Percentiles rank a stretch among this genome's conserved stretches.
Evolutionary conservation across 2,329 filamentous ascomycete genomes (phyloP).

Genomic region (Fusarium sp.): DNA sequence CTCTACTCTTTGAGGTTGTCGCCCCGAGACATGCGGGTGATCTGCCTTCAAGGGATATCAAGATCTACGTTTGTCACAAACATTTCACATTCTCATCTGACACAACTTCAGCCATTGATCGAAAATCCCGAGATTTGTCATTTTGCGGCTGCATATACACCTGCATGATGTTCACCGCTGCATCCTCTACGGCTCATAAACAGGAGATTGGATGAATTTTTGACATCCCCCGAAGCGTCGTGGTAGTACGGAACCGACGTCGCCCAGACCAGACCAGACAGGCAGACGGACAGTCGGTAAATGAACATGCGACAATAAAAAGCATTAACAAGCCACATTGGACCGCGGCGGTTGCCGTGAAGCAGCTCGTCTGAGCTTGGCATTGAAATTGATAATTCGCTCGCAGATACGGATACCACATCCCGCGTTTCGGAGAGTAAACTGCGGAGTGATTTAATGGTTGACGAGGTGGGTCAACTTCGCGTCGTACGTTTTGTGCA

Average conservation of each 20-base stretch:
- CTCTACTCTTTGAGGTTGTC: constrained; percentile 3
- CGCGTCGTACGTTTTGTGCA: not conserved
- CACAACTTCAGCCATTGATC: not conserved
- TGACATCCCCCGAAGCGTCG: not conserved
- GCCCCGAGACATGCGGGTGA: constrained; percentile 26
- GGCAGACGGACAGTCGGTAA: not conserved
- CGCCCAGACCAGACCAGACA: not conserved
- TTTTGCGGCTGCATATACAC: not conserved
- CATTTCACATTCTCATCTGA: constrained; percentile 29
- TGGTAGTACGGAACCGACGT: not conserved
- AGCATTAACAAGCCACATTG: not conserved
- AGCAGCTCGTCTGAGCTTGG: constrained; percentile 2
- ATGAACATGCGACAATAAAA: constrained; percentile 3
- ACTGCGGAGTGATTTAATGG: not conserved
- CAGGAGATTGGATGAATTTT: not conserved
- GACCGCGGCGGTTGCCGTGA: not conserved
- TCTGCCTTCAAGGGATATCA: constrained; percentile 23
- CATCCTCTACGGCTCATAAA: not conserved
- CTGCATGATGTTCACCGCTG: not conserved
- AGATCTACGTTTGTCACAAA: constrained; percentile 23
- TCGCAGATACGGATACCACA: not conserved
- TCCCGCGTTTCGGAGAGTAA: not conserved
- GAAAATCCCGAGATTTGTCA: not conserved
- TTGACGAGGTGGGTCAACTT: not conserved
- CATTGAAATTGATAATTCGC: not conserved